phyloP scores from a whole-genome alignment of 495 filamentous ascomycete species.

The Talaromyces proteolyticus region DNA sequence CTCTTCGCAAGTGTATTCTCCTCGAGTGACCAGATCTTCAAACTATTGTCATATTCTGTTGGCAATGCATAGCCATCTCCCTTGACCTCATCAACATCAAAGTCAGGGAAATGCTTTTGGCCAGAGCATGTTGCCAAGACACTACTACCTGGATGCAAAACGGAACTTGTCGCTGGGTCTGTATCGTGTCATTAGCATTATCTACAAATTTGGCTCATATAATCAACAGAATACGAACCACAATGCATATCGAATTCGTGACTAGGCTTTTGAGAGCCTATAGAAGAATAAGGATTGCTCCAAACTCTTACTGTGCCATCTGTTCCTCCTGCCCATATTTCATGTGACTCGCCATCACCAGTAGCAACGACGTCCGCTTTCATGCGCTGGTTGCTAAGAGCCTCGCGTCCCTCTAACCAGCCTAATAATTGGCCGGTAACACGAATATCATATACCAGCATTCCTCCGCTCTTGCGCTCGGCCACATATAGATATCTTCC shows the following conservation, averaged over 20 bases:
- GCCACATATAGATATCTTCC: constrained; percentile 82
- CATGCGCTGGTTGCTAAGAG: constrained; percentile 71
- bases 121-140: constrained; percentile 76
- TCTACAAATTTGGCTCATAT: not conserved
- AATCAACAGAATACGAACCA: constrained; percentile 24
- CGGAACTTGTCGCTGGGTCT: constrained; percentile 56
- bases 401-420: constrained; percentile 63
- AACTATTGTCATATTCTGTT: constrained; percentile 45
- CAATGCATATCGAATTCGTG: constrained; percentile 57
- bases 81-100: constrained; percentile 9
- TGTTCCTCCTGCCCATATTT: constrained; percentile 81
- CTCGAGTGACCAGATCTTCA: constrained; percentile 56
- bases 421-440: constrained; percentile 63
- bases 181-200: constrained; percentile 11
- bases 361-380: constrained; percentile 58
- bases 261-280: constrained; percentile 45
- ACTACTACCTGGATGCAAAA: constrained; percentile 60
- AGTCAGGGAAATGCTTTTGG: constrained; percentile 29
- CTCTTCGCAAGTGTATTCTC: not conserved
- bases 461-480: constrained; percentile 70
- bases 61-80: not conserved
- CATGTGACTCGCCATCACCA: constrained; percentile 47
- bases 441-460: constrained; percentile 81
- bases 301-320: constrained; percentile 75
- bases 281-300: constrained; percentile 52